Conservation (phyloP, 768 basidiomycete species). For the Termitomyces heimii region DNA sequence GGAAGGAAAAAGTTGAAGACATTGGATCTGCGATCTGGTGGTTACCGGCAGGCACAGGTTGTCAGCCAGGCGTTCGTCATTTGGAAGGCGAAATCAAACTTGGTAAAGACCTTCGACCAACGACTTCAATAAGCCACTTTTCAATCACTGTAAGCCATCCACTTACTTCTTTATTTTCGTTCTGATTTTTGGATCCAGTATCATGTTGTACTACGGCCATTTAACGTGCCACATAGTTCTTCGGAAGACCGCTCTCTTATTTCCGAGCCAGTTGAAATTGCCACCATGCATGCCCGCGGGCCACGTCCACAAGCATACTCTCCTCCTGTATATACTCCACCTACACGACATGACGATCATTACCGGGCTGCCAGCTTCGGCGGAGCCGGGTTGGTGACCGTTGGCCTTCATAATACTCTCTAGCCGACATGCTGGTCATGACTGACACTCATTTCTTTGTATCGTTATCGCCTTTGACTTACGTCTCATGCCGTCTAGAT, state of each 20-base stretch:
- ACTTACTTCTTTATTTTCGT: neutral
- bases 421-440: conserved; percentile 16
- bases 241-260: conserved; percentile 33
- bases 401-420: neutral
- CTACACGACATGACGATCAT: conserved; percentile 24
- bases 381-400: neutral
- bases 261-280: conserved; percentile 47
- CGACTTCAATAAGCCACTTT: conserved; percentile 45
- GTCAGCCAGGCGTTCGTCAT: conserved; percentile 27
- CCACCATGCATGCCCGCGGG: conserved; percentile 44
- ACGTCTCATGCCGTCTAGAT: conserved; percentile 2
- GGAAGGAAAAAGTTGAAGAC: conserved; percentile 40
- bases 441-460: conserved; percentile 6
- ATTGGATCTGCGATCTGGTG: conserved; percentile 43
- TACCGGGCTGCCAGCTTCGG: conserved; percentile 17
- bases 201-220: conserved; percentile 39
- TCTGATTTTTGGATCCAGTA: conserved; percentile 27
- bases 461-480: conserved; percentile 8
- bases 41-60: conserved; percentile 29
- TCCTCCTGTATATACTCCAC: conserved; percentile 41
- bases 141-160: conserved; percentile 38
- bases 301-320: conserved; percentile 43
- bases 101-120: conserved; percentile 44
- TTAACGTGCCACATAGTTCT: conserved; percentile 32
- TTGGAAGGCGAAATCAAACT: conserved; percentile 50